phyloP scores from a whole-genome alignment of 768 basidiomycete genomes.

The Lactifluus rugatus region DNA sequence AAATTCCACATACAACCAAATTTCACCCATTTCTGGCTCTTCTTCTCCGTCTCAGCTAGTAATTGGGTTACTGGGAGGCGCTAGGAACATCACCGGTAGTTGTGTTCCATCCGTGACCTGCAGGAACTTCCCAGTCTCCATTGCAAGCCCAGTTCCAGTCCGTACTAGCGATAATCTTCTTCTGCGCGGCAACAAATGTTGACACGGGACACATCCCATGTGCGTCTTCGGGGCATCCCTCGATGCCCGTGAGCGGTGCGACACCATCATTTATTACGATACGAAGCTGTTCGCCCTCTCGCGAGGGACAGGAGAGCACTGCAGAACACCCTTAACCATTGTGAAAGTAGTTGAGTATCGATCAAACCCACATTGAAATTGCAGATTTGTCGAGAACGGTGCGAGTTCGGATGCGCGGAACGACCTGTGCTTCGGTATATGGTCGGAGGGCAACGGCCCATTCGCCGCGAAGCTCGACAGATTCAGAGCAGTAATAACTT shows the following conservation, averaged over 20 bases:
- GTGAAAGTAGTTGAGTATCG: not conserved
- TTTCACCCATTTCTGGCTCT: too few species aligned
- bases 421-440: slow-evolving; percentile 52
- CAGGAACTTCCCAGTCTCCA: slow-evolving; percentile 65
- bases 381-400: slow-evolving; percentile 83
- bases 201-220: slow-evolving; percentile 73
- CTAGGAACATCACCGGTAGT: slow-evolving; percentile 55
- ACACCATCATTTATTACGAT: slow-evolving; percentile 85
- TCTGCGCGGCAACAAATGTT: slow-evolving; percentile 61
- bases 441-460: slow-evolving; percentile 70
- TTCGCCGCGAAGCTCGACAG: slow-evolving; percentile 57
- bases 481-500: slow-evolving; percentile 80
- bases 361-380: slow-evolving; percentile 63
- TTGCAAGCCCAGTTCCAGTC: slow-evolving; percentile 72
- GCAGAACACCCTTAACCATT: not conserved
- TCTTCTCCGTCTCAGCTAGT: too few species aligned
- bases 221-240: slow-evolving; percentile 59
- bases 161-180: slow-evolving; percentile 50
- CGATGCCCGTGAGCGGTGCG: slow-evolving; percentile 67
- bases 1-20: too few species aligned
- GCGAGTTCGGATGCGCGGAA: slow-evolving; percentile 72
- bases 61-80: not conserved
- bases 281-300: slow-evolving; percentile 50
- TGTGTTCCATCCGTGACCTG: slow-evolving; percentile 62
- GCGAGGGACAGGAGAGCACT: slow-evolving; percentile 26